phyloP scores from a whole-genome alignment of 805 yeast genomes.

The Priceomyces medius region DNA sequence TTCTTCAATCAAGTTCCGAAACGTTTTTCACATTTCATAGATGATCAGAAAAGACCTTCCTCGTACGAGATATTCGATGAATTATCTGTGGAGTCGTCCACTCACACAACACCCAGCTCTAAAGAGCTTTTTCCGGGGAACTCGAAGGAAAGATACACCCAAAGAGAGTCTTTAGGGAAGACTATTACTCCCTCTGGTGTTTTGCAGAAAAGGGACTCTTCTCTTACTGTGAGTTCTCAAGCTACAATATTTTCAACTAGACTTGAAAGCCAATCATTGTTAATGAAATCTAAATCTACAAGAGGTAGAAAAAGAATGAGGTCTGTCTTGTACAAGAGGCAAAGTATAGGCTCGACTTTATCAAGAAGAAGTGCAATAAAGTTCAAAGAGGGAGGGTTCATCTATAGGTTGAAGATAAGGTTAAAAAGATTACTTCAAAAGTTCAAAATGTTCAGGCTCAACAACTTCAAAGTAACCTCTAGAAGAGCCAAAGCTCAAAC shows the following conservation, averaged over 20 bases:
- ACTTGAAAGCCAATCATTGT: conserved; percentile 14
- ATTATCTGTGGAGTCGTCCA: conserved; percentile 15
- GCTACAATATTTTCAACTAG: conserved; percentile 46
- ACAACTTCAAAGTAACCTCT: conserved; percentile 25
- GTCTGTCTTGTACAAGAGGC: conserved; percentile 7
- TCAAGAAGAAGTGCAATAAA: conserved; percentile 34
- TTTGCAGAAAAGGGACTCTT: conserved; percentile 26
- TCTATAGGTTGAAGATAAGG: conserved; percentile 31
- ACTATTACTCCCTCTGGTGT: conserved; percentile 1
- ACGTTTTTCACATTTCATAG: conserved; percentile 39
- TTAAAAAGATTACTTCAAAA: conserved; percentile 23
- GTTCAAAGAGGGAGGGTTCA: conserved; percentile 29
- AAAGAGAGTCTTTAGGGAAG: not conserved
- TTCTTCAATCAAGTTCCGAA: conserved; percentile 37
- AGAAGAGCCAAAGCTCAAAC: conserved; percentile 19
- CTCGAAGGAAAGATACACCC: not conserved
- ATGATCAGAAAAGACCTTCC: conserved; percentile 31
- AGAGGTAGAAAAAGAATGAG: not conserved
- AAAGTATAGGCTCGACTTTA: conserved; percentile 14
- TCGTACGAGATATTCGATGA: conserved; percentile 18
- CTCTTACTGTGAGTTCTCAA: conserved; percentile 40
- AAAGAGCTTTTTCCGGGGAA: conserved; percentile 1
- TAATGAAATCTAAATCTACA: conserved; percentile 1
- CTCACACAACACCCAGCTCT: conserved; percentile 2
- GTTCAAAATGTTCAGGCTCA: conserved; percentile 17